Evolutionary conservation across 1,139 yeast genomes (phyloP).

Genomic region (Meyerozyma athensensis): DNA sequence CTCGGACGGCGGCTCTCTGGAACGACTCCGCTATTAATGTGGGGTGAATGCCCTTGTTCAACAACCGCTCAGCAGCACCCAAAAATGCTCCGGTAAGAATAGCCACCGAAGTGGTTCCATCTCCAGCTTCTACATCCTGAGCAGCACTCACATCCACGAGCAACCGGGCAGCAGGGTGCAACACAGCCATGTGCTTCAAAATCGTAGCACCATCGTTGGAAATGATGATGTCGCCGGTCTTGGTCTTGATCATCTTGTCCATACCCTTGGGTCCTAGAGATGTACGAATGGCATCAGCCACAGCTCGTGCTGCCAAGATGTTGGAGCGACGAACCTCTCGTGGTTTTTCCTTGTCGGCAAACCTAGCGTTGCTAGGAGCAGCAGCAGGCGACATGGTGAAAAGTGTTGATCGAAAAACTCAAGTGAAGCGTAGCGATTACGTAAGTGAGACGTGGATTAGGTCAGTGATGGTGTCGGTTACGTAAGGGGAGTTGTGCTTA

Average conservation of each 20-base stretch:
- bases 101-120: constrained; percentile 97
- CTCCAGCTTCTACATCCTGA: constrained; percentile 98
- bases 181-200: constrained; percentile 92
- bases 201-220: constrained; percentile 98
- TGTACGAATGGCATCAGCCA: constrained; percentile 96
- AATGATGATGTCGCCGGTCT: constrained; percentile 86
- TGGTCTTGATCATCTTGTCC: constrained; percentile 98
- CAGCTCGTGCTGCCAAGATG: constrained; percentile 94
- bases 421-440: not conserved
- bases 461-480: not conserved
- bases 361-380: constrained; percentile 77
- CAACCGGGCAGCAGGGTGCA: constrained; percentile 99
- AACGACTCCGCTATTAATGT: constrained; percentile 91
- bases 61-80: constrained; percentile 89
- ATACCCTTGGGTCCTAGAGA: constrained; percentile 98
- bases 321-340: constrained; percentile 93
- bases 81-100: constrained; percentile 89
- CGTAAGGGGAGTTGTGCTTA: not conserved
- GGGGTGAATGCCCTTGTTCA: constrained; percentile 92
- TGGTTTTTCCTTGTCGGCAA: constrained; percentile 94
- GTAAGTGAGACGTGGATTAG: not conserved
- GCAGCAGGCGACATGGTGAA: constrained; percentile 22
- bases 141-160: constrained; percentile 96
- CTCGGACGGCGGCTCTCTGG: constrained; percentile 85
- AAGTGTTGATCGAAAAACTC: not conserved